A percentile compares a stretch with the other conserved stretches of the same genome.
Evolutionary conservation across 176 grass and related monocot species (phyloP).

Genomic region (Chloris gayana): DNA sequence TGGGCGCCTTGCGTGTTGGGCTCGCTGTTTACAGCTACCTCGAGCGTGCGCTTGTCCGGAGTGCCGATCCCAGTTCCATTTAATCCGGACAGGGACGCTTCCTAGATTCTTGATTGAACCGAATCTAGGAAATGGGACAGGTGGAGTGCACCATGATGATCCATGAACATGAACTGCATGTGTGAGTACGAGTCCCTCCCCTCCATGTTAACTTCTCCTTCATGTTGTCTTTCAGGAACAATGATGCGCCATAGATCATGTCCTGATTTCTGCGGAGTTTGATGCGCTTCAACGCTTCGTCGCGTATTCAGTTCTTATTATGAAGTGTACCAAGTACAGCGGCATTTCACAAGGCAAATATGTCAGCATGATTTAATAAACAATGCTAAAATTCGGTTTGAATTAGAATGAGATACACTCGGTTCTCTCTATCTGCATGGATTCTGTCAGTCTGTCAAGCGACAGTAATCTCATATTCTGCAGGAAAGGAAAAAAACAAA

Average conservation of each 20-base stretch:
- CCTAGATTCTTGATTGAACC: conserved; percentile 35
- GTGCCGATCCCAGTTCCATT: not conserved
- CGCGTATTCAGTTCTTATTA: too few relatives aligned
- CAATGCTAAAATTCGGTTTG: not conserved
- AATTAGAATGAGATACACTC: not conserved
- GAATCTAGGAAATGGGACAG: conserved; percentile 15
- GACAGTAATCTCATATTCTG: not conserved
- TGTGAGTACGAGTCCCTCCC: too few relatives aligned
- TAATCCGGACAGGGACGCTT: not conserved
- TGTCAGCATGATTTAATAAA: not conserved
- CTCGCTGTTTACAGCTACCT: conserved; percentile 31
- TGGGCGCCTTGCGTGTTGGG: conserved; percentile 19
- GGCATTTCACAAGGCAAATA: too few relatives aligned
- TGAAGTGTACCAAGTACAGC: too few relatives aligned
- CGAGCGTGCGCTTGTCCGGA: conserved; percentile 4
- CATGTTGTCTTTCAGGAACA: not conserved
- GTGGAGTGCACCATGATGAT: not conserved
- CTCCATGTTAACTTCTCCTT: not conserved
- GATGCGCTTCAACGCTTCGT: too few relatives aligned
- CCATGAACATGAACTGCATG: conserved; percentile 3
- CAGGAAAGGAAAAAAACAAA: not conserved
- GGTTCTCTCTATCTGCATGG: not conserved
- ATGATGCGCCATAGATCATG: not conserved
- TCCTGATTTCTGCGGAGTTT: not conserved
- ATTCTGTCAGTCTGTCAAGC: not conserved